These are phyloP conservation scores for Pholiota microspora DNA, from an alignment of 768 basidiomycete species.

Conservation along the genomic window DNA sequence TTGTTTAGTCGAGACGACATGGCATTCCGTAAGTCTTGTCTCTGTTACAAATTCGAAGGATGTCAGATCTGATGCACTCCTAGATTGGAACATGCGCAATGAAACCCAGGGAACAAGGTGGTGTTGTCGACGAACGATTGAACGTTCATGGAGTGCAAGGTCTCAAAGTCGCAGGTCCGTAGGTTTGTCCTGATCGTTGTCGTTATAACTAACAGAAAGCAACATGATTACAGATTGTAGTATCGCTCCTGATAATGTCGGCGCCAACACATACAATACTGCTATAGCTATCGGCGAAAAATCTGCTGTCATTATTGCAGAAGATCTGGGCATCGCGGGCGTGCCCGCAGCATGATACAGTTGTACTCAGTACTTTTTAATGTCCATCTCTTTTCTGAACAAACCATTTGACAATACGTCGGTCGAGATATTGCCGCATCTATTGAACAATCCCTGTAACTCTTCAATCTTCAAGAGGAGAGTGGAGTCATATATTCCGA, in stretches of 20 bases:
- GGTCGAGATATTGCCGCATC: too few species aligned
- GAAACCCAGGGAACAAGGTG: constrained; percentile 55
- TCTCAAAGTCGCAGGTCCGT: constrained; percentile 55
- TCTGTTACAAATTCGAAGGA: background rate
- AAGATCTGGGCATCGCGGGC: constrained; percentile 38
- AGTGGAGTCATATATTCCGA: too few species aligned
- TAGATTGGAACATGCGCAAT: constrained; percentile 68
- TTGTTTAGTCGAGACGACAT: constrained; percentile 36
- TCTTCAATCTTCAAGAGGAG: too few species aligned
- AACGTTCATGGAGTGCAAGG: constrained; percentile 60
- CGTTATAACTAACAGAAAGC: background rate
- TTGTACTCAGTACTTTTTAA: too few species aligned
- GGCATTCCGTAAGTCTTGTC: constrained; percentile 39
- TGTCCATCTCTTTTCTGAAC: too few species aligned
- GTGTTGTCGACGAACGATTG: constrained; percentile 61
- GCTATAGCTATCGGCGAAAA: constrained; percentile 57
- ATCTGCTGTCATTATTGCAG: constrained; percentile 55
- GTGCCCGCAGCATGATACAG: constrained; percentile 9
- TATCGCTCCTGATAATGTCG: constrained; percentile 38
- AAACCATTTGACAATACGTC: too few species aligned
- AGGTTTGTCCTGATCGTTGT: too few species aligned
- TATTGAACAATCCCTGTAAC: too few species aligned
- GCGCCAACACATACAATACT: constrained; percentile 41
- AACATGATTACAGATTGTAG: constrained; percentile 29
- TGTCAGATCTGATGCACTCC: background rate